These are phyloP conservation scores for Beauveria asiatica DNA, from an alignment of 2,329 filamentous ascomycete species.

Conservation along the genomic window DNA sequence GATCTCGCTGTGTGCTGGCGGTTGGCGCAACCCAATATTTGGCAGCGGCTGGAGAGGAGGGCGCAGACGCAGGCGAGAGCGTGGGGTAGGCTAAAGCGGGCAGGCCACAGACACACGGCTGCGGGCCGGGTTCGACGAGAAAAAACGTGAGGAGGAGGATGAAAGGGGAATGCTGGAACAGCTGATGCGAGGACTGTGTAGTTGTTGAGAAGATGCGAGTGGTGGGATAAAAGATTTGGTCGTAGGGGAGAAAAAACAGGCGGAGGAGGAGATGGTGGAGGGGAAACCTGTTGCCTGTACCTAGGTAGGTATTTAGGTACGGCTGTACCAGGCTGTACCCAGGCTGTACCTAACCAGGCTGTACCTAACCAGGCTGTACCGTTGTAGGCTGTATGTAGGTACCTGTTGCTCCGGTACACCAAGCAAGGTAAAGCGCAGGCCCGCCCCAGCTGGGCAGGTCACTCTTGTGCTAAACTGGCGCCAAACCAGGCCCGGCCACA, in stretches of 20 bases:
- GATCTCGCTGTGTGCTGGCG: neutral
- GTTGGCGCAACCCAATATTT: constrained; percentile 8
- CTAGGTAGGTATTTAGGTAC: no score
- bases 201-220: neutral
- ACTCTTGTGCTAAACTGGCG: neutral
- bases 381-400: neutral
- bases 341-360: no score
- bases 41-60: constrained; percentile 9
- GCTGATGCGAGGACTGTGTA: neutral
- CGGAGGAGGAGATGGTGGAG: neutral
- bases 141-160: neutral
- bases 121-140: neutral
- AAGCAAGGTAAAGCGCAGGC: neutral
- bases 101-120: neutral
- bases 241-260: neutral
- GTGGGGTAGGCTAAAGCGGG: constrained; percentile 1
- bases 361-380: no score
- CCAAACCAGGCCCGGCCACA: neutral
- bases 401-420: neutral
- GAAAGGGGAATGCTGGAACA: neutral
- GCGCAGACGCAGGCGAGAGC: constrained; percentile 5
- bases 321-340: no score
- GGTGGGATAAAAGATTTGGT: neutral
- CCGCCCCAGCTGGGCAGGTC: neutral
- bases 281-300: neutral